Evolutionary conservation across 345 rosid genomes (phyloP).

Genomic region (Ceriops zippeliana): DNA sequence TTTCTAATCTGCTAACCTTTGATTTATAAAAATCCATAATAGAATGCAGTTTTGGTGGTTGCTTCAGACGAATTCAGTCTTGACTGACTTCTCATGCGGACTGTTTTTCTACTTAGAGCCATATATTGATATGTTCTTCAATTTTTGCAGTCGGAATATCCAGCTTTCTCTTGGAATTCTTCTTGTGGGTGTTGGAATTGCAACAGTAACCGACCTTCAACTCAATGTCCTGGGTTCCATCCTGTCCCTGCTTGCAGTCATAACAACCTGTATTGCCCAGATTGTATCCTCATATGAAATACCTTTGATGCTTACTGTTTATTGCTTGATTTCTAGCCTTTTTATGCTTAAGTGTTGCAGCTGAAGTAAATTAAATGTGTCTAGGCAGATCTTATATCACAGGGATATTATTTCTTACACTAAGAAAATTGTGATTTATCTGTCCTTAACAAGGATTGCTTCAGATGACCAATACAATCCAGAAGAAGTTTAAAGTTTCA

Average conservation of each 20-base stretch:
- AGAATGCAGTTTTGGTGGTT: neutral
- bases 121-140: constrained; percentile 15
- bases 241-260: constrained; percentile 83
- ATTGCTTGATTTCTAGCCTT: constrained; percentile 8
- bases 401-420: no score
- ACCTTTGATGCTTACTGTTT: constrained; percentile 16
- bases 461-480: constrained; percentile 99
- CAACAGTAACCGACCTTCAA: constrained; percentile 98
- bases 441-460: constrained; percentile 46
- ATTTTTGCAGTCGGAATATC: constrained; percentile 68
- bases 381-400: neutral
- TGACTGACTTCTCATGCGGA: neutral
- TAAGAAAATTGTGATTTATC: neutral
- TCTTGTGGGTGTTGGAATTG: constrained; percentile 98
- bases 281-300: constrained; percentile 76
- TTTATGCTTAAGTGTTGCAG: constrained; percentile 6
- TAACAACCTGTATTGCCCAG: constrained; percentile 97
- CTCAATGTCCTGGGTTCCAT: constrained; percentile 91
- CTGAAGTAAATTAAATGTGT: neutral
- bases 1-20: neutral
- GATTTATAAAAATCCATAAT: neutral
- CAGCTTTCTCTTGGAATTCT: constrained; percentile 81
- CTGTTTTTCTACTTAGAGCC: constrained; percentile 3
- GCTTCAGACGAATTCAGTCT: neutral
- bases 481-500: constrained; percentile 98